Conservation (phyloP, 2,329 filamentous ascomycete species). For the Apiospora malaysiana region DNA sequence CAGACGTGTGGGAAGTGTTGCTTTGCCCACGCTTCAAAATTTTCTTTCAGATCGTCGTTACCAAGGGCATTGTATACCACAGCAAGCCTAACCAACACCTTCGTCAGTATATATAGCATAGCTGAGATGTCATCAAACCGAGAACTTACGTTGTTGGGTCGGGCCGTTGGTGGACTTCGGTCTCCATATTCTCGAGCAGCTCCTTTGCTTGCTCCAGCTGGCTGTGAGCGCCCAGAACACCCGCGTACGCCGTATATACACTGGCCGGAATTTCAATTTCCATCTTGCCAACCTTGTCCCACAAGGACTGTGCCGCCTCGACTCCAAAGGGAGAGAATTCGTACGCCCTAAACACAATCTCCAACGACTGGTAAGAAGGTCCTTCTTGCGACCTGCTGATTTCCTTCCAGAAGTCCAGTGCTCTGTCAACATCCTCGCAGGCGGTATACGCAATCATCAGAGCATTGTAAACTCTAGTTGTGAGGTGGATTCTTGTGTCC, state of each 20-base stretch:
- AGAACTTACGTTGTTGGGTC: constrained; percentile 35
- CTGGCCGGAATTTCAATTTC: constrained; percentile 77
- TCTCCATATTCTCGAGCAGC: constrained; percentile 70
- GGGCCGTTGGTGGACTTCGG: constrained; percentile 56
- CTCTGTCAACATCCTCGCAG: constrained; percentile 68
- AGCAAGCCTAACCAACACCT: constrained; percentile 62
- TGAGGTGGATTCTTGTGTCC: constrained; percentile 79
- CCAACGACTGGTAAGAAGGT: constrained; percentile 80
- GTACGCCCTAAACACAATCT: constrained; percentile 81
- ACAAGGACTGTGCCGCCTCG: constrained; percentile 69
- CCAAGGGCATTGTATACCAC: constrained; percentile 77
- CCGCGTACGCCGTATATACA: constrained; percentile 79
- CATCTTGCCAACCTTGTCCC: constrained; percentile 73
- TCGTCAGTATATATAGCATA: background rate
- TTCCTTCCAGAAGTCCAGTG: constrained; percentile 81
- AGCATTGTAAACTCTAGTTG: constrained; percentile 79
- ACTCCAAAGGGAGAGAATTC: constrained; percentile 66
- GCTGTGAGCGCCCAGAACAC: constrained; percentile 75
- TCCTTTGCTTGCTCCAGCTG: constrained; percentile 71
- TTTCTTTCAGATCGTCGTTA: constrained; percentile 66
- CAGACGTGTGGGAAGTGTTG: constrained; percentile 72
- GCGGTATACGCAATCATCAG: constrained; percentile 85
- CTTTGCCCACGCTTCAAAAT: constrained; percentile 77
- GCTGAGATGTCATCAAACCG: background rate
- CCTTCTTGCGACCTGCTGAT: constrained; percentile 87